Conservation (phyloP, 1,284 basidiomycete species). For the Malassezia furfur region DNA sequence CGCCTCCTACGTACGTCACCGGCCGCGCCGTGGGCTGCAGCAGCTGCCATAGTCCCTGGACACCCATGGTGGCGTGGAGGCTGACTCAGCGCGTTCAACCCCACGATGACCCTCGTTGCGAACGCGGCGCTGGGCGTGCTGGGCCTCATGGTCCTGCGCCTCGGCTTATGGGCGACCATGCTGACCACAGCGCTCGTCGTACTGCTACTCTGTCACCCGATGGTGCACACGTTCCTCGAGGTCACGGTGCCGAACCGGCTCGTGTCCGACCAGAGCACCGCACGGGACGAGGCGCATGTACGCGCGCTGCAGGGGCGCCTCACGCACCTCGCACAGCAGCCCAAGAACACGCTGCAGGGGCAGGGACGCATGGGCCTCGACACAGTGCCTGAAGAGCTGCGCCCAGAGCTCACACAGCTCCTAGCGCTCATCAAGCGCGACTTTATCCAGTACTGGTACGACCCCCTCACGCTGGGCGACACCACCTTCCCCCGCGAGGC, state of each 20-base stretch:
- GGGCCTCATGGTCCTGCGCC: constrained; percentile 4
- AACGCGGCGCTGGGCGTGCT: constrained; percentile 10
- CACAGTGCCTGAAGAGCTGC: constrained; percentile 3
- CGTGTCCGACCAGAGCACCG: neutral
- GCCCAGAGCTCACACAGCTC: constrained; percentile 2
- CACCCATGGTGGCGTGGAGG: constrained; percentile 33
- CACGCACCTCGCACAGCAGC: neutral
- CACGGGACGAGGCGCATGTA: neutral
- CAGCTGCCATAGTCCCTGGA: constrained; percentile 48
- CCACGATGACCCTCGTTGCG: neutral
- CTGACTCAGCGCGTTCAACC: neutral
- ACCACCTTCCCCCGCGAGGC: constrained; percentile 10
- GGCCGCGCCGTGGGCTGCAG: constrained; percentile 47
- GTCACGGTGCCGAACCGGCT: constrained; percentile 4
- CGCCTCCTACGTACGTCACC: constrained; percentile 29
- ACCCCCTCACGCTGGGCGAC: constrained; percentile 14
- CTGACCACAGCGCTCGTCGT: neutral
- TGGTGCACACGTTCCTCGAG: constrained; percentile 12
- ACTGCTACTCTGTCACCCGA: constrained; percentile 6
- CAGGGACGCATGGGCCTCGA: neutral
- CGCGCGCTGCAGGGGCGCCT: constrained; percentile 3
- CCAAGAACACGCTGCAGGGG: neutral
- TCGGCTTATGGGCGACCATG: constrained; percentile 2
- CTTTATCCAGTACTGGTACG: constrained; percentile 21
- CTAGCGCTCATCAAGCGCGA: constrained; percentile 12